Evolutionary conservation across 2,329 filamentous ascomycete species (phyloP).

Genomic region (Monosporascus sp.): DNA sequence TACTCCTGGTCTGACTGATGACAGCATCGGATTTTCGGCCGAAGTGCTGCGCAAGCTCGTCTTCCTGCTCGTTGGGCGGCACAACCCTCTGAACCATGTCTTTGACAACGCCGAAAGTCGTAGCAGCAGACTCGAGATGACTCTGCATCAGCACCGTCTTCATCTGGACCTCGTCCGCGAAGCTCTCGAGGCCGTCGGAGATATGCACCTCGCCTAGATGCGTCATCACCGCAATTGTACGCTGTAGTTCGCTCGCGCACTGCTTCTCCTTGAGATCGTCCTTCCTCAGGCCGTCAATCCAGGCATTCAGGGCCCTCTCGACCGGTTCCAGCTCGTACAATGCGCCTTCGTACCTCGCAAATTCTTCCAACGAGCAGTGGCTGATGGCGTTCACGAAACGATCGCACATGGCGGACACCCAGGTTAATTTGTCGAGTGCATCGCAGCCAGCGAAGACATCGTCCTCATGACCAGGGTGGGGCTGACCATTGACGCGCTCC

Average conservation of each 20-base stretch:
- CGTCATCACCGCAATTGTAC: constrained; percentile 79
- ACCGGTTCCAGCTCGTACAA: constrained; percentile 87
- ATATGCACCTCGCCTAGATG: constrained; percentile 82
- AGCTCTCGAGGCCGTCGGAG: constrained; percentile 61
- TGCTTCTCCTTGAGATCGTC: constrained; percentile 84
- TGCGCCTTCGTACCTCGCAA: constrained; percentile 72
- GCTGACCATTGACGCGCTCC: constrained; percentile 66
- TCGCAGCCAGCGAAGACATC: constrained; percentile 76
- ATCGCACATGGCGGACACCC: constrained; percentile 77
- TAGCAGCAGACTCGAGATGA: constrained; percentile 71
- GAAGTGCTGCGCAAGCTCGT: constrained; percentile 63
- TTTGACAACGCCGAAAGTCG: constrained; percentile 35
- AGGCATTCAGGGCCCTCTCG: constrained; percentile 80
- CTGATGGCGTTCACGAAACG: constrained; percentile 78
- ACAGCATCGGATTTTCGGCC: constrained; percentile 65
- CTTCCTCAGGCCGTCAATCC: constrained; percentile 77
- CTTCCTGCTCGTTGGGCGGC: constrained; percentile 52
- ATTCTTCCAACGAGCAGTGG: constrained; percentile 72
- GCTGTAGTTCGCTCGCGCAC: constrained; percentile 74
- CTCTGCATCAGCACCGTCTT: constrained; percentile 70
- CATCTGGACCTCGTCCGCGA: constrained; percentile 77
- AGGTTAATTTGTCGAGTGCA: constrained; percentile 77
- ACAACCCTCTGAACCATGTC: constrained; percentile 63
- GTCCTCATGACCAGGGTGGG: constrained; percentile 65
- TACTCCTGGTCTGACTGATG: constrained; percentile 70